These are phyloP conservation scores for Umbelopsis sp. DNA, from an alignment of 192 early-diverging fungal species.

Conservation along the genomic window DNA sequence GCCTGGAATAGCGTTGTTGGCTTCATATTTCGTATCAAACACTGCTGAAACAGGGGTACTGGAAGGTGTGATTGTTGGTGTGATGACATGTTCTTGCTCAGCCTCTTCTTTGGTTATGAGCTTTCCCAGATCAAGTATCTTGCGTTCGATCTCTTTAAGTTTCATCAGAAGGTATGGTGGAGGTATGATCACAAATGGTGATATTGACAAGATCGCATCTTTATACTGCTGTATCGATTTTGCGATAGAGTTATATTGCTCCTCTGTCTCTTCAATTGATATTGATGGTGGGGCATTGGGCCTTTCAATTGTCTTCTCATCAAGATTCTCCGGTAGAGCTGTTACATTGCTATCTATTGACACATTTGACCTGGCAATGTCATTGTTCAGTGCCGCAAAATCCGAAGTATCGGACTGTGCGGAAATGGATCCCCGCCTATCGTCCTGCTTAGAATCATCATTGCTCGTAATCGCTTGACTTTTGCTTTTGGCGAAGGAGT, in stretches of 20 bases:
- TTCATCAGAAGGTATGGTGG: conserved; percentile 78
- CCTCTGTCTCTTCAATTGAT: conserved; percentile 9
- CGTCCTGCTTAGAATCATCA: neutral
- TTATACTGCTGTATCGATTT: conserved; percentile 61
- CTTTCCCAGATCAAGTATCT: neutral
- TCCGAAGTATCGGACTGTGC: too few species aligned
- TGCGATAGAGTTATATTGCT: conserved; percentile 36
- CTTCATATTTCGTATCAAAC: neutral
- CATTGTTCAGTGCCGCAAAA: too few species aligned
- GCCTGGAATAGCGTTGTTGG: neutral
- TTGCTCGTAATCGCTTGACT: neutral
- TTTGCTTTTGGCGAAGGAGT: conserved; percentile 13
- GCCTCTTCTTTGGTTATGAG: conserved; percentile 29
- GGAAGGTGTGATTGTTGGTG: neutral
- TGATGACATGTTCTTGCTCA: neutral
- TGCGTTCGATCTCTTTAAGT: conserved; percentile 54
- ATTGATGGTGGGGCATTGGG: too few species aligned
- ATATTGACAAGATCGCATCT: conserved; percentile 80
- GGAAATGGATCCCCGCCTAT: neutral
- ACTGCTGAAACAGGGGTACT: neutral
- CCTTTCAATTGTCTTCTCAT: too few species aligned
- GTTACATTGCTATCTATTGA: too few species aligned
- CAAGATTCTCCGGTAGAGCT: too few species aligned
- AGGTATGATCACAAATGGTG: conserved; percentile 85
- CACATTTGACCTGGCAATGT: too few species aligned